Evolutionary conservation across 805 yeast species (phyloP), one percentile per base, ranked within the genome.

Genomic region (Wickerhamomyces silvicola): DNA sequence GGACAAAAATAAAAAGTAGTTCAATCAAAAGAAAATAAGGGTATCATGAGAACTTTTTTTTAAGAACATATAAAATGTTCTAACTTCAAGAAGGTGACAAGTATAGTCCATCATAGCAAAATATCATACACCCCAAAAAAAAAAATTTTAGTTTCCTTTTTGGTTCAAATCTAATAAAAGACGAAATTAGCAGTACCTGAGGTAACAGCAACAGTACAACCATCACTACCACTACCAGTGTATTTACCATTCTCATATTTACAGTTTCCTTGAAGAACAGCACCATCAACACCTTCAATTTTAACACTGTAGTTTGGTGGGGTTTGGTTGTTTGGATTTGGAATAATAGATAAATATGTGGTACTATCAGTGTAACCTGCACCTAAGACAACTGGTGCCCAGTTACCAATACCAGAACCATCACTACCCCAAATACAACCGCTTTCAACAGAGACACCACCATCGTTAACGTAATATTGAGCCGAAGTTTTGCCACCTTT

Each of bases 371-470:
- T 68, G 62, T 71, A 68, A 56, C 97, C 97, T 35, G 97, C 86
- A 60, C 98, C 98, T 51, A 92, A 70, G 64, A 80, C 84, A 46
- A 90, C 70, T 51, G 97, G 97, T 45, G 97, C 95, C 96, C 95
- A 90, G 83, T 90, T 90, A 68, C 98, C 98, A 43, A 83, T 63
- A 53, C 80, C 82, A 22, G 88, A 70, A 43, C 85, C 85, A 8
- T 69, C 50, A 33, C 74, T 57, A 60, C 97, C 94, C 98, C 98
- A 90, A 51, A 82, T 62, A 70, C 98, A 90, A 52, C 96, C 97
- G 41, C 87, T 90, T 60, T 78, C 81, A 52, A 67, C 70, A 37
- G 84, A 72, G 46, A 86, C 87, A 70, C 98, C 98, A 36, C 96
- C 96, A 52, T 90, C 76, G 78, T 90, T 90, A 43, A 90, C 97